Conservation (phyloP, 2,329 filamentous ascomycete species). For the Apiospora arundinis region DNA sequence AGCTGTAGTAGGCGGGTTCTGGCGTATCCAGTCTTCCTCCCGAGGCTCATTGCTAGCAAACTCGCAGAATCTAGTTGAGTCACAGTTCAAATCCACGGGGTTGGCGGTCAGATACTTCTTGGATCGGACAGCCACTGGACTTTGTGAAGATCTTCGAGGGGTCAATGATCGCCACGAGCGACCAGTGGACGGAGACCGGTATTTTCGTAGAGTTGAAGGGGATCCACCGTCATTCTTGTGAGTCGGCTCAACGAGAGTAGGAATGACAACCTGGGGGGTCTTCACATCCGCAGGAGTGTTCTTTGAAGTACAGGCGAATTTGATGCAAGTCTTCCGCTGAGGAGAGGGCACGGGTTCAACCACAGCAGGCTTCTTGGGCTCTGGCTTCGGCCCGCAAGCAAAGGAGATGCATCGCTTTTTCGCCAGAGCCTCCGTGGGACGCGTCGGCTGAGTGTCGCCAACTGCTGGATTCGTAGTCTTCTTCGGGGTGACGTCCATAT, state of each 20-base stretch:
- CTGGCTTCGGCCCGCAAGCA: constrained; percentile 75
- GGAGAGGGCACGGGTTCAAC: constrained; percentile 46
- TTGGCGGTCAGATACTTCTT: constrained; percentile 59
- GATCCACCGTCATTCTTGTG: constrained; percentile 31
- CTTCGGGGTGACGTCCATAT: constrained; percentile 33
- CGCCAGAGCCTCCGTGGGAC: constrained; percentile 69
- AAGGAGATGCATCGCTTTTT: constrained; percentile 94
- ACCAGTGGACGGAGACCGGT: constrained; percentile 38
- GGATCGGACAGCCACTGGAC: constrained; percentile 44
- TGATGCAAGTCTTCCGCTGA: constrained; percentile 69
- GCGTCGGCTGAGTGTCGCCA: constrained; percentile 46
- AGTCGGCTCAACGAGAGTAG: constrained; percentile 33
- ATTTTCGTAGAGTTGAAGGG: constrained; percentile 34
- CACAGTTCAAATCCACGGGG: constrained; percentile 56
- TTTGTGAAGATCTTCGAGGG: constrained; percentile 47
- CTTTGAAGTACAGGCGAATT: constrained; percentile 74
- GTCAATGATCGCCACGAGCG: constrained; percentile 38
- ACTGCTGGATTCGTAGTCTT: constrained; percentile 26
- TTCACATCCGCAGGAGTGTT: constrained; percentile 50
- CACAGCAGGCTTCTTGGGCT: constrained; percentile 49
- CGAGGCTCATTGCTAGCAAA: constrained; percentile 84
- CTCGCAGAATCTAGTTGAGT: constrained; percentile 79
- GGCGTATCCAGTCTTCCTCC: constrained; percentile 88
- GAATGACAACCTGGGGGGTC: background rate
- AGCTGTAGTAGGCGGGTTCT: constrained; percentile 65